Percentiles rank a stretch among this genome's conserved stretches.
These are phyloP conservation scores for Talaromyces sp. DNA, from an alignment of 2,329 filamentous ascomycete species.

Conservation along the genomic window DNA sequence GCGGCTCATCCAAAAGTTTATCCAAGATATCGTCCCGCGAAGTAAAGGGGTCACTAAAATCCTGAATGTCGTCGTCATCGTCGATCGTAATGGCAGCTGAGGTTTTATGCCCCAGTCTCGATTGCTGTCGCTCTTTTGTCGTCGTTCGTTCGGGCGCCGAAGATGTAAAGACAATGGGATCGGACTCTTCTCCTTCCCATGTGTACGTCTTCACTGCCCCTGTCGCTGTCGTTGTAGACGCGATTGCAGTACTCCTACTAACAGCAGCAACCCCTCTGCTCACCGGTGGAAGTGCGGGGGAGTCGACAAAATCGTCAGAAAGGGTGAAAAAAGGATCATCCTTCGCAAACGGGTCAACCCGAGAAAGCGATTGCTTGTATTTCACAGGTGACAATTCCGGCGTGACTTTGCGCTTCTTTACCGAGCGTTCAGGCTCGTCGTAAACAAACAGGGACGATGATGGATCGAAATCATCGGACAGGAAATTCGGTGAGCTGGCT, in stretches of 20 bases:
- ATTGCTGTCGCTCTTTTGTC: slow-evolving; percentile 1
- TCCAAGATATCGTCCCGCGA: slow-evolving; percentile 19
- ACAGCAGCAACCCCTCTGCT: background rate
- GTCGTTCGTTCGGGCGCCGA: slow-evolving; percentile 25
- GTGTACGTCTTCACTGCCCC: slow-evolving; percentile 7
- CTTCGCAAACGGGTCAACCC: background rate
- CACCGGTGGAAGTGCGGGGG: background rate
- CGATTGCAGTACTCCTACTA: background rate
- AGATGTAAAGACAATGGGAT: slow-evolving; percentile 41
- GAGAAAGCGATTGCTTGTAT: background rate
- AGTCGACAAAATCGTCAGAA: slow-evolving; percentile 8
- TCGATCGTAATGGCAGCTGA: slow-evolving; percentile 29
- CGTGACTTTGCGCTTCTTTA: slow-evolving; percentile 7
- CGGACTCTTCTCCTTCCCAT: slow-evolving; percentile 25
- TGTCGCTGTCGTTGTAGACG: background rate
- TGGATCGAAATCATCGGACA: slow-evolving; percentile 11
- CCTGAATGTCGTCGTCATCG: slow-evolving; percentile 31
- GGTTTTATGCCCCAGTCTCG: background rate
- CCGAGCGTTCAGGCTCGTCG: slow-evolving; percentile 6
- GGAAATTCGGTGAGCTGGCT: slow-evolving; percentile 9
- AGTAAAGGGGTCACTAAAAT: slow-evolving; percentile 27
- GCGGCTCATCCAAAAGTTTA: slow-evolving; percentile 19
- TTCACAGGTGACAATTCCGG: background rate
- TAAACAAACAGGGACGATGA: slow-evolving; percentile 9
- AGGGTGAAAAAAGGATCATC: slow-evolving; percentile 8